Evolutionary conservation across 805 yeast species (phyloP).

Genomic region (Candida orba): DNA sequence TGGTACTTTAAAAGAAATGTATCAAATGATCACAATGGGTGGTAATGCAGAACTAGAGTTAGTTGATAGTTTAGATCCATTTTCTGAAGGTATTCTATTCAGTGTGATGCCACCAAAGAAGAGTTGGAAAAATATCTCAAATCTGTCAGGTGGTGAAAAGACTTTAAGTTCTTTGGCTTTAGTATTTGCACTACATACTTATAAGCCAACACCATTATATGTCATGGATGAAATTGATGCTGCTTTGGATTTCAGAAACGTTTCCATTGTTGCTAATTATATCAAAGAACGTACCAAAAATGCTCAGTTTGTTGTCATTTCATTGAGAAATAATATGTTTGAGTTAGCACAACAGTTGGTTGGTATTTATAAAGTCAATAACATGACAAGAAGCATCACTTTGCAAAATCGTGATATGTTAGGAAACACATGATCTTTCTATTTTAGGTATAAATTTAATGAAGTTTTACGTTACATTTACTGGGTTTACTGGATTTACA

Average conservation of each 20-base stretch:
- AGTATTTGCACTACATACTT: slow-evolving; percentile 92
- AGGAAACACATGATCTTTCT: not conserved
- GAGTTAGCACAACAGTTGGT: slow-evolving; percentile 91
- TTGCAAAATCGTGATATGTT: slow-evolving; percentile 54
- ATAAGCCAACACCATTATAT: slow-evolving; percentile 93
- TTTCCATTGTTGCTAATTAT: slow-evolving; percentile 94
- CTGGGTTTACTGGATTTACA: no score
- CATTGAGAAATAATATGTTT: slow-evolving; percentile 95
- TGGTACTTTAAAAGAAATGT: slow-evolving; percentile 88
- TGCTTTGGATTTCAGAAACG: slow-evolving; percentile 94
- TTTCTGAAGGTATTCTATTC: slow-evolving; percentile 91
- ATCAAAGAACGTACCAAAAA: slow-evolving; percentile 92
- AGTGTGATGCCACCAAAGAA: slow-evolving; percentile 99
- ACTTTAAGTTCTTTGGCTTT: slow-evolving; percentile 90
- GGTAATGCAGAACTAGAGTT: slow-evolving; percentile 97
- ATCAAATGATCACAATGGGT: slow-evolving; percentile 98
- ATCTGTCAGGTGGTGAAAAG: slow-evolving; percentile 96
- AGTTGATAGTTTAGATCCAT: slow-evolving; percentile 95
- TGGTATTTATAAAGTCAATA: slow-evolving; percentile 89
- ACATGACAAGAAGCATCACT: slow-evolving; percentile 83
- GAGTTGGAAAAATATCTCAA: slow-evolving; percentile 93
- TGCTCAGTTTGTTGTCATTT: slow-evolving; percentile 94
- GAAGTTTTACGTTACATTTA: no score
- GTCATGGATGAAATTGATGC: slow-evolving; percentile 99
- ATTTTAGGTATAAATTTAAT: not conserved